Evolutionary conservation across 2,329 filamentous ascomycete genomes (phyloP).

Genomic region (Dichotomopilus funicola): DNA sequence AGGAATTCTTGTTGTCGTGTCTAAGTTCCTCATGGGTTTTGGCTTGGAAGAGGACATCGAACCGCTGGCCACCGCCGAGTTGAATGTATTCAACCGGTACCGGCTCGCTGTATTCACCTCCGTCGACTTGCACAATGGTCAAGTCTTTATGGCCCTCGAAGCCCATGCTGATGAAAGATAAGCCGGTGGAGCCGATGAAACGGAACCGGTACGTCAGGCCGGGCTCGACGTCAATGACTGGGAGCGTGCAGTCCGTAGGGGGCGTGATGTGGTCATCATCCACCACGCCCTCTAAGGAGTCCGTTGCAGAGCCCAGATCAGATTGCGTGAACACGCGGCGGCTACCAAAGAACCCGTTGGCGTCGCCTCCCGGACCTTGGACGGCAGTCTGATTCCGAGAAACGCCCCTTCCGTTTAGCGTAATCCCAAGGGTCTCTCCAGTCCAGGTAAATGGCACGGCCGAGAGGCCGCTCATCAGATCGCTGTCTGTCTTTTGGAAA

Average conservation of each 20-base stretch:
- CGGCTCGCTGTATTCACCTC: conserved; percentile 46
- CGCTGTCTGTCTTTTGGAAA: conserved; percentile 47
- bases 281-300: background rate
- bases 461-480: conserved; percentile 44
- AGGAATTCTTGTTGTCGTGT: conserved; percentile 30
- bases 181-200: conserved; percentile 50
- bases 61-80: conserved; percentile 53
- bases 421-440: conserved; percentile 50
- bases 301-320: background rate
- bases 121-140: conserved; percentile 56
- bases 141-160: conserved; percentile 52
- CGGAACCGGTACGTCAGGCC: conserved; percentile 56
- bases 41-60: conserved; percentile 48
- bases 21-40: conserved; percentile 42
- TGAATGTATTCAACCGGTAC: conserved; percentile 45
- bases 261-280: conserved; percentile 2
- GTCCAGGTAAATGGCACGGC: conserved; percentile 48
- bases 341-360: conserved; percentile 15
- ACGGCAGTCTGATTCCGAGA: conserved; percentile 29
- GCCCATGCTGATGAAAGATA: conserved; percentile 47
- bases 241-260: conserved; percentile 37
- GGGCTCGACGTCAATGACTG: conserved; percentile 52
- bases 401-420: conserved; percentile 51
- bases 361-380: conserved; percentile 8
- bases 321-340: conserved; percentile 1